phyloP scores from a whole-genome alignment of 2,329 filamentous ascomycete species.

The Penicillium sp. region DNA sequence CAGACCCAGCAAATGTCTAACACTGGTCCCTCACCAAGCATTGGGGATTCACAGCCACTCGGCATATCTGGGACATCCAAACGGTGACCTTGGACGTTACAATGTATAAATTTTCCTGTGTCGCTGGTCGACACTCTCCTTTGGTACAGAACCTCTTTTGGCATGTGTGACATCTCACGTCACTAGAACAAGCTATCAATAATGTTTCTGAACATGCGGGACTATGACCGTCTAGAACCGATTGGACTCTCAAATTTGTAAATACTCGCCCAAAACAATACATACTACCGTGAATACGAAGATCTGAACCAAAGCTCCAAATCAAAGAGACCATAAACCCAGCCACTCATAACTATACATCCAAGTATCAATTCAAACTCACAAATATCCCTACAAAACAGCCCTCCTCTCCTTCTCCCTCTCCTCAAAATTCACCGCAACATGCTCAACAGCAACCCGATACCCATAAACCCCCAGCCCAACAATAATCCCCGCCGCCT shows the following conservation, averaged over 20 bases:
- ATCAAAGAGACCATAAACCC: too few relatives aligned
- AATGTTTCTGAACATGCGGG: too few relatives aligned
- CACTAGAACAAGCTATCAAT: too few relatives aligned
- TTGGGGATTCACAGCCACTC: slow-evolving; percentile 21
- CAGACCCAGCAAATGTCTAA: slow-evolving; percentile 26
- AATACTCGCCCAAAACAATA: too few relatives aligned
- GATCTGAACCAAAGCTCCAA: too few relatives aligned
- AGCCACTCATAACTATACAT: too few relatives aligned
- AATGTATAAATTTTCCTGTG: slow-evolving; percentile 1
- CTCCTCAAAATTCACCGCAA: slow-evolving; percentile 35
- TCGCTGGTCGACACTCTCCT: slow-evolving; percentile 14
- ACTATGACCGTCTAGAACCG: too few relatives aligned
- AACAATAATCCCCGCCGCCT: slow-evolving; percentile 67
- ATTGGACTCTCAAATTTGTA: too few relatives aligned
- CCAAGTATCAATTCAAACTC: too few relatives aligned
- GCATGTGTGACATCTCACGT: too few relatives aligned
- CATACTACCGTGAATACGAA: too few relatives aligned
- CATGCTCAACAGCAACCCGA: slow-evolving; percentile 53
- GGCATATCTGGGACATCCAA: slow-evolving; percentile 14
- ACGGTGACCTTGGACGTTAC: slow-evolving; percentile 7
- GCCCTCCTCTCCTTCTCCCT: slow-evolving; percentile 26
- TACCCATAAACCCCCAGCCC: slow-evolving; percentile 62
- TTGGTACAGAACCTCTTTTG: too few relatives aligned
- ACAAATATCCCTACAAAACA: slow-evolving; percentile 7
- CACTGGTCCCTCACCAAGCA: slow-evolving; percentile 12